Percentiles rank a stretch among this genome's conserved stretches.
Evolutionary conservation across 2,329 filamentous ascomycete species (phyloP).

Genomic region (Leptodontidium sp.): DNA sequence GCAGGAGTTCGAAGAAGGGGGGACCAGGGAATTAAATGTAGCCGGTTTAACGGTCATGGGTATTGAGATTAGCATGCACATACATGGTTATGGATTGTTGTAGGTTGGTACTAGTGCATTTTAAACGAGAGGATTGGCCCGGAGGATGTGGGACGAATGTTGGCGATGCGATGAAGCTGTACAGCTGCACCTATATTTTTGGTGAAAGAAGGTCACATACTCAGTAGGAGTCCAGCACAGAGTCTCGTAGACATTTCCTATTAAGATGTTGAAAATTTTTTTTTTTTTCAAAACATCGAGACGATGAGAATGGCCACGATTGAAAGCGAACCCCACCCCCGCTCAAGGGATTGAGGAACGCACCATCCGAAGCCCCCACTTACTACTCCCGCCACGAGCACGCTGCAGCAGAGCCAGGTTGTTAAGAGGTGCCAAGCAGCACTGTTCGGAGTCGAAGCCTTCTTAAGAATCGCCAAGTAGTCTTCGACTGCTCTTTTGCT

Average conservation of each 20-base stretch:
- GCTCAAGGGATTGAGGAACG: background rate
- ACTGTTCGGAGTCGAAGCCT: conserved; percentile 10
- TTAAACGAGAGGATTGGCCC: background rate
- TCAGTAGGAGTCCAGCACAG: too few species aligned
- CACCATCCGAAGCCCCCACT: conserved; percentile 1
- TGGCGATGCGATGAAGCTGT: background rate
- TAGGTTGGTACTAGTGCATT: conserved; percentile 7
- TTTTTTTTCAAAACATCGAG: background rate
- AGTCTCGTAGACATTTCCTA: too few species aligned
- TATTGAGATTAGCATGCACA: conserved; percentile 6
- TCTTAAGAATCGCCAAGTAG: conserved; percentile 1
- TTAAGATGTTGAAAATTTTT: background rate
- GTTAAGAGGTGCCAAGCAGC: conserved; percentile 6
- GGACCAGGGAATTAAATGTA: conserved; percentile 17
- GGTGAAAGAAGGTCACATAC: too few species aligned
- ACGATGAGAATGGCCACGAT: background rate
- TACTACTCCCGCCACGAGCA: background rate
- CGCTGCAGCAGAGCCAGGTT: background rate
- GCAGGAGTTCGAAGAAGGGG: conserved; percentile 1
- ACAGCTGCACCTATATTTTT: background rate
- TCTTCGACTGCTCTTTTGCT: background rate
- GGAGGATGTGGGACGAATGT: background rate
- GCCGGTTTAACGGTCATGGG: background rate
- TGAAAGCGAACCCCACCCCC: background rate
- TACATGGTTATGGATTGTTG: conserved; percentile 13